These are phyloP conservation scores for Pseudozyma sp. DNA, from an alignment of 1,284 basidiomycete species.

Conservation along the genomic window DNA sequence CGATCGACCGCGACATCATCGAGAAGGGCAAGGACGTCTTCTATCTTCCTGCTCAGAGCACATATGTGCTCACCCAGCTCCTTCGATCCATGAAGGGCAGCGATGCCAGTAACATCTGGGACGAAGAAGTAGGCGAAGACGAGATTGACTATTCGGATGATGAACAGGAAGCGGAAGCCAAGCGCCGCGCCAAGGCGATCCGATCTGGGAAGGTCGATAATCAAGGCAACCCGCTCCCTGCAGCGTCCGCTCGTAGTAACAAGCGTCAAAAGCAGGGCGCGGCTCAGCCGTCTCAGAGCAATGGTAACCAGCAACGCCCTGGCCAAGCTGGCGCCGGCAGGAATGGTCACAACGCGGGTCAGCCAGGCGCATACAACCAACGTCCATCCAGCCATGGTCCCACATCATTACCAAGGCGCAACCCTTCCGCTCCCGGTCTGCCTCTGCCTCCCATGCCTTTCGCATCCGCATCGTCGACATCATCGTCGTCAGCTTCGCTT, in stretches of 20 bases:
- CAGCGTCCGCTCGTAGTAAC: slow-evolving; percentile 15
- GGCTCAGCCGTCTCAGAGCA: slow-evolving; percentile 8
- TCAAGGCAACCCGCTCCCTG: slow-evolving; percentile 31
- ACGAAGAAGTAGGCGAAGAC: slow-evolving; percentile 86
- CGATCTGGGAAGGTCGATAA: slow-evolving; percentile 33
- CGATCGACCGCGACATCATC: slow-evolving; percentile 62
- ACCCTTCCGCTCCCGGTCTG: slow-evolving; percentile 3
- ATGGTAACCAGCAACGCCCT: slow-evolving; percentile 10
- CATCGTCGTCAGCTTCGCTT: slow-evolving; percentile 2
- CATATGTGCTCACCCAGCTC: slow-evolving; percentile 80
- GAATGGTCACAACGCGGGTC: slow-evolving; percentile 3
- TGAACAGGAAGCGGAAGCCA: slow-evolving; percentile 81
- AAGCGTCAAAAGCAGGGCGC: slow-evolving; percentile 41
- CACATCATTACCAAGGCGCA: slow-evolving; percentile 14
- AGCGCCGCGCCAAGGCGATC: slow-evolving; percentile 69
- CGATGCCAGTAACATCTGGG: slow-evolving; percentile 90
- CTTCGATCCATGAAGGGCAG: slow-evolving; percentile 78
- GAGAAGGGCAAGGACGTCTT: slow-evolving; percentile 72
- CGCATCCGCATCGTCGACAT: not conserved
- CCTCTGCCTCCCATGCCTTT: slow-evolving; percentile 14
- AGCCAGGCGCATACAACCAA: slow-evolving; percentile 10
- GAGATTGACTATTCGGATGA: slow-evolving; percentile 92
- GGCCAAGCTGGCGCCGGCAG: slow-evolving; percentile 1
- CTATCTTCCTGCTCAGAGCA: slow-evolving; percentile 81
- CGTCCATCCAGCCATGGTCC: slow-evolving; percentile 9